These are phyloP conservation scores for Pneumocystis carinii DNA, from an alignment of 1,139 yeast genomes.

Conservation along the genomic window DNA sequence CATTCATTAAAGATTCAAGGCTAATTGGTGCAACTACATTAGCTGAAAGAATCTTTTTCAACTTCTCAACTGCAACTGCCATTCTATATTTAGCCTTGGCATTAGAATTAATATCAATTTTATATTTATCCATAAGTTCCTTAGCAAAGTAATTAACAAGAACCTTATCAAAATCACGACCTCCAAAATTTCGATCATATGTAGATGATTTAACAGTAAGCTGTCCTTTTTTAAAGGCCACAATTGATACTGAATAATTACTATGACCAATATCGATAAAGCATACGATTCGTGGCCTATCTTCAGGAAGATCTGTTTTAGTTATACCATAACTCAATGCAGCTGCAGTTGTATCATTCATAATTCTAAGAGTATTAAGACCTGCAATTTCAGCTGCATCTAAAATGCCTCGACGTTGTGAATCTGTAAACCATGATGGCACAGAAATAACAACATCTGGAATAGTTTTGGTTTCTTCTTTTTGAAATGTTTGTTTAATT, in stretches of 20 bases:
- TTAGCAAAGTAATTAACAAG: conserved; percentile 90
- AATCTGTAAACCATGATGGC: conserved; percentile 94
- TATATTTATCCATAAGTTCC: conserved; percentile 79
- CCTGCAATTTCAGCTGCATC: conserved; percentile 96
- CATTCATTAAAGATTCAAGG: conserved; percentile 94
- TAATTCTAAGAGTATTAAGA: conserved; percentile 92
- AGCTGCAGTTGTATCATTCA: conserved; percentile 94
- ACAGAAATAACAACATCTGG: conserved; percentile 87
- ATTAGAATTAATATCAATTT: conserved; percentile 78
- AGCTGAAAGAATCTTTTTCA: conserved; percentile 93
- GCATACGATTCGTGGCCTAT: conserved; percentile 76
- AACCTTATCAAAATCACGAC: conserved; percentile 88
- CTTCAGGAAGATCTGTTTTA: conserved; percentile 90
- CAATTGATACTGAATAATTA: conserved; percentile 78
- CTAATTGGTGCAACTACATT: conserved; percentile 89
- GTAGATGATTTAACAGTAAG: conserved; percentile 84
- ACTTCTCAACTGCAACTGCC: conserved; percentile 74
- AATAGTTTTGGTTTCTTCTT: conserved; percentile 66
- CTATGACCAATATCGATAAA: conserved; percentile 96
- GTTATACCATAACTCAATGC: conserved; percentile 98
- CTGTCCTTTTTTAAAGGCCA: conserved; percentile 91
- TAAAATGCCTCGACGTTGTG: conserved; percentile 88
- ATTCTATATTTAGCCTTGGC: conserved; percentile 94
- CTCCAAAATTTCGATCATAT: conserved; percentile 93
- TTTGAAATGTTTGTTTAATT: conserved; percentile 62